Evolutionary conservation across 495 filamentous ascomycete genomes (phyloP).

Genomic region (Xylaria venustula): DNA sequence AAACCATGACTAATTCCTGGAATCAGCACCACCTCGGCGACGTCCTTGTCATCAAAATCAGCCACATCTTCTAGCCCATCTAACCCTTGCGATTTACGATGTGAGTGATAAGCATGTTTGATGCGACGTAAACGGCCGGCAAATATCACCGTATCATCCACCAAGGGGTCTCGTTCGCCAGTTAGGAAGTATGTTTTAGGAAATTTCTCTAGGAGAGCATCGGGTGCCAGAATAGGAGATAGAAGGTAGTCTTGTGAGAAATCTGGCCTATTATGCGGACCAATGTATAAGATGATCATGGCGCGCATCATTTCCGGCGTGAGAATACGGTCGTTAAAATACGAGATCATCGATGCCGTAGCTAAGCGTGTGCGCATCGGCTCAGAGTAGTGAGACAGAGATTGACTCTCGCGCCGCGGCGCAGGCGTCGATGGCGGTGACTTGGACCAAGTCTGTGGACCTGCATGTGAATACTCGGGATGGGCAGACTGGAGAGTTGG

Average conservation of each 20-base stretch:
- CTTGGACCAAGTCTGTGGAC: constrained; percentile 35
- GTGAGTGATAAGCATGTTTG: constrained; percentile 60
- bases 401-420: constrained; percentile 14
- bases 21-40: constrained; percentile 78
- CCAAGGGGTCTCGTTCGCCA: constrained; percentile 90
- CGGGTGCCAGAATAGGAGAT: constrained; percentile 85
- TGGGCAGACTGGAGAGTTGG: constrained; percentile 27
- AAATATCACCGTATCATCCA: constrained; percentile 96
- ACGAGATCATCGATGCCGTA: constrained; percentile 94
- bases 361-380: constrained; percentile 84
- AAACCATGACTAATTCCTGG: constrained; percentile 92
- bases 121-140: constrained; percentile 82
- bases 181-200: constrained; percentile 93
- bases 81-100: constrained; percentile 18
- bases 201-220: constrained; percentile 74
- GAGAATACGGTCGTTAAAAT: constrained; percentile 92
- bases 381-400: constrained; percentile 52
- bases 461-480: constrained; percentile 44
- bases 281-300: constrained; percentile 98
- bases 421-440: constrained; percentile 23
- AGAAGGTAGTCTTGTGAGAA: constrained; percentile 89
- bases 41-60: constrained; percentile 70
- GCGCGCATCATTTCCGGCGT: constrained; percentile 98
- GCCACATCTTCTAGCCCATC: constrained; percentile 27
- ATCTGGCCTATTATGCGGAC: constrained; percentile 87